Conservation (phyloP, 345 rosid genomes). For the Excoecaria agallocha region DNA sequence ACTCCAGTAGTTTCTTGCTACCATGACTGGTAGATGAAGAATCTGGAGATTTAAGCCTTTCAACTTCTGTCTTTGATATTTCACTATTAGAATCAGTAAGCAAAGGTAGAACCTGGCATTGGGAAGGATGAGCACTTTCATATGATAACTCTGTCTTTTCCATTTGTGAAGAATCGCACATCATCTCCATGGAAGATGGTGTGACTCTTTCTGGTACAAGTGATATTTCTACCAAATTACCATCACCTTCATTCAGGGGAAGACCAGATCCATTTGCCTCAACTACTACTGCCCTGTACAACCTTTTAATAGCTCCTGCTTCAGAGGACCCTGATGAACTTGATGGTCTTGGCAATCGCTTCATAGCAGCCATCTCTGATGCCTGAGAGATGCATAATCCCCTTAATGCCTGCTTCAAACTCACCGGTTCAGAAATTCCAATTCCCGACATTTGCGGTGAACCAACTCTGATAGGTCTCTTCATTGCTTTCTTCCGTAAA, state of each 20-base stretch:
- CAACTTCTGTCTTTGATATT: constrained; percentile 21
- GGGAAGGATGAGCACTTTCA: constrained; percentile 25
- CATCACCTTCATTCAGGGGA: constrained; percentile 40
- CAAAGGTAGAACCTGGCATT: constrained; percentile 13
- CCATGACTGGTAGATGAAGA: constrained; percentile 18
- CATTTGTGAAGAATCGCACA: constrained; percentile 30
- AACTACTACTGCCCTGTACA: constrained; percentile 61
- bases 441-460: constrained; percentile 58
- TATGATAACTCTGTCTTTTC: constrained; percentile 25
- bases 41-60: constrained; percentile 18
- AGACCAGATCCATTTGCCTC: constrained; percentile 54
- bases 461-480: constrained; percentile 63
- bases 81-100: constrained; percentile 10
- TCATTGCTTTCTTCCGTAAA: constrained; percentile 57
- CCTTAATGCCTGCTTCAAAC: constrained; percentile 81
- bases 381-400: constrained; percentile 83
- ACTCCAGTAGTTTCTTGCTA: constrained; percentile 17
- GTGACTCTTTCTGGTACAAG: constrained; percentile 49
- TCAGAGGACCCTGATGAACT: constrained; percentile 48
- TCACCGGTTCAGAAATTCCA: constrained; percentile 65
- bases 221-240: constrained; percentile 56
- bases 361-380: constrained; percentile 82
- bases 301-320: constrained; percentile 56
- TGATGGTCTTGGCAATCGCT: constrained; percentile 52
- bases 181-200: constrained; percentile 29